Evolutionary conservation across 192 early-diverging fungal species (phyloP).

Genomic region (Entophlyctis luteolus): DNA sequence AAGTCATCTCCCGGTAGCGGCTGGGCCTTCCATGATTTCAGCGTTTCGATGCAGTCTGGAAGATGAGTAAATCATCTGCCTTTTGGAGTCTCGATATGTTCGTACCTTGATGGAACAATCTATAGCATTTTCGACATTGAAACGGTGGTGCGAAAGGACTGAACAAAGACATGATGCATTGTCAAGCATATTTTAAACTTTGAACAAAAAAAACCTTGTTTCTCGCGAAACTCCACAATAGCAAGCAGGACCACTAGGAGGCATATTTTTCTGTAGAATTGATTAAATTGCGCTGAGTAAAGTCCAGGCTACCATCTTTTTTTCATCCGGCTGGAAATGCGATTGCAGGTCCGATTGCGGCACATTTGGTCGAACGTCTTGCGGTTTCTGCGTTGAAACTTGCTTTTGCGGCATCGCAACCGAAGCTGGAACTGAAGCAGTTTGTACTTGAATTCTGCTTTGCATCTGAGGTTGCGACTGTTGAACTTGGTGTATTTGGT

Average conservation of each 20-base stretch:
- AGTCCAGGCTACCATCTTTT: background rate
- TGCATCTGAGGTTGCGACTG: background rate
- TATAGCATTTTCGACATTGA: constrained; percentile 24
- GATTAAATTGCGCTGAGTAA: background rate
- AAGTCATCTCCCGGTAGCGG: constrained; percentile 68
- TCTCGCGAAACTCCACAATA: background rate
- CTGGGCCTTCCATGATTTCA: constrained; percentile 50
- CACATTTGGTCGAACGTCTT: too few relatives aligned
- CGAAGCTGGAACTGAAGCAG: too few relatives aligned
- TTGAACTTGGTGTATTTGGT: background rate
- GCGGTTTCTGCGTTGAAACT: too few relatives aligned
- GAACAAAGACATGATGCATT: background rate
- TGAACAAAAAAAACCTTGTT: background rate
- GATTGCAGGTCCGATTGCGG: too few relatives aligned
- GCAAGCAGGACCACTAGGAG: background rate
- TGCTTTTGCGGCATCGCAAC: too few relatives aligned
- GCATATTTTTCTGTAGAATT: background rate
- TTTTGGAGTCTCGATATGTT: too few relatives aligned
- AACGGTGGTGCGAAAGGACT: background rate
- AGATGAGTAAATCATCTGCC: constrained; percentile 3
- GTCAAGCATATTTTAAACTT: background rate
- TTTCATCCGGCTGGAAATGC: background rate
- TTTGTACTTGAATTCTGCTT: background rate
- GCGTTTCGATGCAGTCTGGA: constrained; percentile 52
- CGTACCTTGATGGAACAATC: constrained; percentile 37